These are phyloP conservation scores for Sporormia fimetaria DNA, from an alignment of 495 filamentous ascomycete genomes.

Conservation along the genomic window DNA sequence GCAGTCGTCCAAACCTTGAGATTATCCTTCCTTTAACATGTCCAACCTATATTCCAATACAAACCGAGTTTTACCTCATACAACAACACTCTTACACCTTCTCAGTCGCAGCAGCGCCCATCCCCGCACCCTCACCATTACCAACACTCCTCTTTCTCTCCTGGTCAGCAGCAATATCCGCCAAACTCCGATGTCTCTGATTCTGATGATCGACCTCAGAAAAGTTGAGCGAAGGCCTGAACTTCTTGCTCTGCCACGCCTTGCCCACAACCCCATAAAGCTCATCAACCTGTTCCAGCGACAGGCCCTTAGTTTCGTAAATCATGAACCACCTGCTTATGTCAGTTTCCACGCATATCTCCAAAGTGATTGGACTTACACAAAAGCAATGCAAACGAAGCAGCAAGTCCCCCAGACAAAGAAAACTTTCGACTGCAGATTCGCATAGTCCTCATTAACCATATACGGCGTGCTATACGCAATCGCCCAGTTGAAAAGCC, in stretches of 20 bases:
- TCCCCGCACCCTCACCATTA: conserved; percentile 4
- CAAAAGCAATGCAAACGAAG: conserved; percentile 32
- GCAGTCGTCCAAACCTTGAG: no score
- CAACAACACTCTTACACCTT: conserved; percentile 1
- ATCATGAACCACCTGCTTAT: conserved; percentile 26
- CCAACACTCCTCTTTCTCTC: conserved; percentile 22
- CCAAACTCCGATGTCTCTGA: conserved; percentile 9
- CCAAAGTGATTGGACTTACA: conserved; percentile 16
- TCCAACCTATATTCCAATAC: no score
- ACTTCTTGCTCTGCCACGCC: conserved; percentile 29
- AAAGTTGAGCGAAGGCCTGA: conserved; percentile 25
- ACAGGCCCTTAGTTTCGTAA: conserved; percentile 35
- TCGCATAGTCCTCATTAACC: conserved; percentile 31
- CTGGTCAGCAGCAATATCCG: conserved; percentile 19
- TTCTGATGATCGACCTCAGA: conserved; percentile 18
- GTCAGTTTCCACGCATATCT: neutral
- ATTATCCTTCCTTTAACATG: no score
- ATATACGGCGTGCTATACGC: conserved; percentile 35
- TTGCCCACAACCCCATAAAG: conserved; percentile 31
- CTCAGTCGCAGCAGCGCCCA: conserved; percentile 1
- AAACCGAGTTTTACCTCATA: no score
- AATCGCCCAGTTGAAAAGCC: conserved; percentile 37
- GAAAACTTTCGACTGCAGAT: conserved; percentile 34
- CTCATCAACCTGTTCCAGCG: conserved; percentile 35
- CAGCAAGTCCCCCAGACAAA: conserved; percentile 34